Evolutionary conservation across 1,139 yeast genomes (phyloP).

Genomic region (Scheffersomyces cryptocercus): DNA sequence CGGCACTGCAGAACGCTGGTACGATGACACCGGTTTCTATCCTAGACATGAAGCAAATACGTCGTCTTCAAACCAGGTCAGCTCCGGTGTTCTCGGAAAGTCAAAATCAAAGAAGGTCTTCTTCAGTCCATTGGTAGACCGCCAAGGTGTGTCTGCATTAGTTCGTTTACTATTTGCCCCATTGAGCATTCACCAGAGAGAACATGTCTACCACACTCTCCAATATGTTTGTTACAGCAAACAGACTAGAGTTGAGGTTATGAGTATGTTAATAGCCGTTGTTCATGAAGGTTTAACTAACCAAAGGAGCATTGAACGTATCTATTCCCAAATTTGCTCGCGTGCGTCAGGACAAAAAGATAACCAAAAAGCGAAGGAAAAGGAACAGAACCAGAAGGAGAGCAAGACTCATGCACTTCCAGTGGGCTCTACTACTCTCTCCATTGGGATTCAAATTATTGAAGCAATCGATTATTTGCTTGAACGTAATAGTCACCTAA

Average conservation of each 20-base stretch:
- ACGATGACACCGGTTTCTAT: not conserved
- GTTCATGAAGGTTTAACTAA: slow-evolving; percentile 73
- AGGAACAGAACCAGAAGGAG: slow-evolving; percentile 5
- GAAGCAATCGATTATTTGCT: slow-evolving; percentile 75
- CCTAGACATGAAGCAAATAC: not conserved
- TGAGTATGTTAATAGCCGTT: slow-evolving; percentile 66
- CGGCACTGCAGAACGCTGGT: not conserved
- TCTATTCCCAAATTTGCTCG: slow-evolving; percentile 58
- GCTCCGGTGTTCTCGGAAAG: slow-evolving; percentile 2
- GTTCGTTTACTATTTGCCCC: slow-evolving; percentile 74
- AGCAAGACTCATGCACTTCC: slow-evolving; percentile 40
- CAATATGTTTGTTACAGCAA: slow-evolving; percentile 72
- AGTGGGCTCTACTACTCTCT: slow-evolving; percentile 62
- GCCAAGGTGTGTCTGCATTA: slow-evolving; percentile 73
- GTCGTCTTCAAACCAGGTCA: not conserved
- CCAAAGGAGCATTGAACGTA: slow-evolving; percentile 61
- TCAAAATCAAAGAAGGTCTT: slow-evolving; percentile 34
- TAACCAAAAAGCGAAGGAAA: not conserved
- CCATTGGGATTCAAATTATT: slow-evolving; percentile 75
- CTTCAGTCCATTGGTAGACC: slow-evolving; percentile 72
- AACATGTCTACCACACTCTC: slow-evolving; percentile 64
- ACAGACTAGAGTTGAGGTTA: slow-evolving; percentile 77
- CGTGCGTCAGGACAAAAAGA: slow-evolving; percentile 23
- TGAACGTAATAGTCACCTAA: slow-evolving; percentile 66
- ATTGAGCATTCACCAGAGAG: slow-evolving; percentile 65